phyloP scores from a whole-genome alignment of 2,329 filamentous ascomycete genomes.

The Penicillium carneum region DNA sequence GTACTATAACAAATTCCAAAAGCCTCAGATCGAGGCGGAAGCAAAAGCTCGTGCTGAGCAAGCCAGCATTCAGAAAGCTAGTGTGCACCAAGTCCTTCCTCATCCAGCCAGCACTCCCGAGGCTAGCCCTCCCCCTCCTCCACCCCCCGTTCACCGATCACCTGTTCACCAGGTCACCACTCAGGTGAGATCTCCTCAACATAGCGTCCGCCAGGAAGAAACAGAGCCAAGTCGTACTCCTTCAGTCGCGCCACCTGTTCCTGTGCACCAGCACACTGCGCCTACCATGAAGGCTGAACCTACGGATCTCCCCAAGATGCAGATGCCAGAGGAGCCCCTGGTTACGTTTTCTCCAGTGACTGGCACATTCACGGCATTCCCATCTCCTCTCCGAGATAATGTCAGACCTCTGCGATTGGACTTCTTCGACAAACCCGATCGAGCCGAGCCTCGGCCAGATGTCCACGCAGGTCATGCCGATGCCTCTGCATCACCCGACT shows the following conservation, averaged over 20 bases:
- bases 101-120: slow-evolving; percentile 8
- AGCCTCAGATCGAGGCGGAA: slow-evolving; percentile 30
- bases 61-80: slow-evolving; percentile 8
- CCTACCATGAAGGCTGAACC: slow-evolving; percentile 29
- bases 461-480: slow-evolving; percentile 17
- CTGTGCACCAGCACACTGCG: slow-evolving; percentile 15
- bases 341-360: slow-evolving; percentile 54
- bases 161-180: slow-evolving; percentile 4
- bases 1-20: slow-evolving; percentile 38
- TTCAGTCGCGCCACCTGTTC: slow-evolving; percentile 28
- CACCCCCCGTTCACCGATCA: slow-evolving; percentile 10
- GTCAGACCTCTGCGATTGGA: slow-evolving; percentile 34
- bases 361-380: slow-evolving; percentile 53
- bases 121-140: slow-evolving; percentile 15
- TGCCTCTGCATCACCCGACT: slow-evolving; percentile 18
- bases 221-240: slow-evolving; percentile 31
- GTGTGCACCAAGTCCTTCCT: background rate
- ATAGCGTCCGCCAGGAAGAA: slow-evolving; percentile 9
- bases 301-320: slow-evolving; percentile 32
- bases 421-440: slow-evolving; percentile 25
- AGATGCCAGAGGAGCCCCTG: slow-evolving; percentile 43
- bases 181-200: background rate
- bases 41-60: slow-evolving; percentile 19
- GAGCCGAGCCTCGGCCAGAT: slow-evolving; percentile 14
- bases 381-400: slow-evolving; percentile 47